Conservation (phyloP, 306 rosid species). For the Quercus parvula region DNA sequence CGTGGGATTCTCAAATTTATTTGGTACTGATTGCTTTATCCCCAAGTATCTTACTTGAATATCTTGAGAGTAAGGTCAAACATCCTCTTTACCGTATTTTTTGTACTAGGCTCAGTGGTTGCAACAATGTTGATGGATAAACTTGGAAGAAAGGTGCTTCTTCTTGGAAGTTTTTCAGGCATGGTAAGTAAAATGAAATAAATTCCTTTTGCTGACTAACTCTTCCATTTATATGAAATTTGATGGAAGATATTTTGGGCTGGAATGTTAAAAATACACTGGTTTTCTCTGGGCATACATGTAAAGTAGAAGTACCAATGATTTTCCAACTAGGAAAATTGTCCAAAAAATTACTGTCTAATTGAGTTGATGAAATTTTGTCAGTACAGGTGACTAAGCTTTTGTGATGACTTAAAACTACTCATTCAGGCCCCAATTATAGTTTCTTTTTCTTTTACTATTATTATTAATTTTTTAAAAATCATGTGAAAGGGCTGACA, state of each 20-base stretch:
- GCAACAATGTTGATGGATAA: constrained; percentile 88
- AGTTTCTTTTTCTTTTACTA: not conserved
- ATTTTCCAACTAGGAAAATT: not conserved
- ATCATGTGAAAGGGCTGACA: not conserved
- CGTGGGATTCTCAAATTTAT: constrained; percentile 68
- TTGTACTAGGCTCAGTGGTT: constrained; percentile 53
- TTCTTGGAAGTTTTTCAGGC: constrained; percentile 78
- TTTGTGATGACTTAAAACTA: not conserved
- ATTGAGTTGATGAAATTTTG: not conserved
- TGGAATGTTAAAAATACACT: not conserved
- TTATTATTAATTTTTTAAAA: too few species aligned
- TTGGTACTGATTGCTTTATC: constrained; percentile 40
- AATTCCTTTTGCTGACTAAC: constrained; percentile 4
- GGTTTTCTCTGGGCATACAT: not conserved
- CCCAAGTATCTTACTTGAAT: constrained; percentile 4
- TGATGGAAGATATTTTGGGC: constrained; percentile 4
- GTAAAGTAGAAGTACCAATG: not conserved
- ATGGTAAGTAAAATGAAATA: constrained; percentile 56
- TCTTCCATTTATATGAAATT: not conserved
- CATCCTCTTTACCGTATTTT: constrained; percentile 20
- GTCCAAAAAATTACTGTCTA: not conserved
- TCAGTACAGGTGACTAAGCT: not conserved
- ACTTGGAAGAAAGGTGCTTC: constrained; percentile 78
- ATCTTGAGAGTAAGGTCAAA: constrained; percentile 7
- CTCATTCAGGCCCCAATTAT: not conserved